A percentile compares a stretch with the other conserved stretches of the same genome.
Conservation (phyloP, 345 rosid genomes). For the Gossypium longicalyx region DNA sequence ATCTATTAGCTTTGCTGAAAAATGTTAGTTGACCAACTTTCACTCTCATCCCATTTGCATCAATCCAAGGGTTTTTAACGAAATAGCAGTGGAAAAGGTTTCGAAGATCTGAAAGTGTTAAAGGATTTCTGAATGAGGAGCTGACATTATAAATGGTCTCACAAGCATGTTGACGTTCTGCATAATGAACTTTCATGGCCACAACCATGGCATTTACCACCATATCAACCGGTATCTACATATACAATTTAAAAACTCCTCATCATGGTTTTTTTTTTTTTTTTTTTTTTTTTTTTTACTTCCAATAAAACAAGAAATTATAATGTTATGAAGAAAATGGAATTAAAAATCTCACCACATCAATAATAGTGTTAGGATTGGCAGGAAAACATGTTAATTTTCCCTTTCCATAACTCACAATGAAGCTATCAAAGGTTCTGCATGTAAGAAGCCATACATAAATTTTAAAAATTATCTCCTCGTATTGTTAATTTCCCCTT, state of each 20-base stretch:
- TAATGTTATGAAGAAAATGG: neutral
- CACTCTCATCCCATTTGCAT: neutral
- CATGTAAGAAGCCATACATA: too few relatives aligned
- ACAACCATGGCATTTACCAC: constrained; percentile 46
- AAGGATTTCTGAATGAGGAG: neutral
- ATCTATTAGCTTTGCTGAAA: neutral
- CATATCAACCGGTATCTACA: constrained; percentile 45
- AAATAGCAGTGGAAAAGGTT: neutral
- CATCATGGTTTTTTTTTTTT: too few relatives aligned
- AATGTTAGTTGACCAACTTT: neutral
- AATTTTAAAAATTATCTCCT: too few relatives aligned
- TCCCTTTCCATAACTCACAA: constrained; percentile 45
- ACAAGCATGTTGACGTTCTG: neutral
- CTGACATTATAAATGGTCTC: neutral
- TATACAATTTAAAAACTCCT: neutral
- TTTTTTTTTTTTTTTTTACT: neutral
- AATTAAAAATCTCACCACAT: constrained; percentile 38
- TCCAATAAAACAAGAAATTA: neutral
- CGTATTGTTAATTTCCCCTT: too few relatives aligned
- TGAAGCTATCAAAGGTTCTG: constrained; percentile 61
- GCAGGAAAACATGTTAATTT: constrained; percentile 38
- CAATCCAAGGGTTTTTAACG: constrained; percentile 13
- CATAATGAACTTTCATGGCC: neutral
- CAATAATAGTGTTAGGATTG: constrained; percentile 29
- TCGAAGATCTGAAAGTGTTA: neutral